Percentiles rank a stretch among this genome's conserved stretches.
phyloP scores from a whole-genome alignment of 176 grass and related monocot species.

The Oryza australiensis region DNA sequence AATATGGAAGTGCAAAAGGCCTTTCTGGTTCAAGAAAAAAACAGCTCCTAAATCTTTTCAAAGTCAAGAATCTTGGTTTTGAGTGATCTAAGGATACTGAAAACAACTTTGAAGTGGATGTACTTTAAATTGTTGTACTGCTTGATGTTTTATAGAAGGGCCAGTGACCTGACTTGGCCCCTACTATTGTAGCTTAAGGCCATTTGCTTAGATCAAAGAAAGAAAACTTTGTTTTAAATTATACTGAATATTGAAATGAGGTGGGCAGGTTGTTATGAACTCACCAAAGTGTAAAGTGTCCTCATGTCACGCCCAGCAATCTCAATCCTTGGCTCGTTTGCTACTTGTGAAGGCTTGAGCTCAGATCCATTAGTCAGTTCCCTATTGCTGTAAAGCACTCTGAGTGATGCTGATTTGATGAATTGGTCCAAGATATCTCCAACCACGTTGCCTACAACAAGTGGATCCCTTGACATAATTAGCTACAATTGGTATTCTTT shows the following conservation, averaged over 20 bases:
- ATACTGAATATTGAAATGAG: constrained; percentile 17
- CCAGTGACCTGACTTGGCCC: neutral
- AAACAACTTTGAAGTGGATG: constrained; percentile 9
- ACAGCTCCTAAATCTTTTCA: constrained; percentile 9
- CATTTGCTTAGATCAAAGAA: constrained; percentile 2
- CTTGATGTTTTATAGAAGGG: constrained; percentile 21
- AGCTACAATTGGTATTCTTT: constrained; percentile 23
- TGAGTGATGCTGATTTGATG: constrained; percentile 67
- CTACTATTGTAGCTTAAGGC: constrained; percentile 19
- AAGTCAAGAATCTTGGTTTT: constrained; percentile 31
- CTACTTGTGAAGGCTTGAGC: constrained; percentile 85
- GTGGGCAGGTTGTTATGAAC: constrained; percentile 43
- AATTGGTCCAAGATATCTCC: constrained; percentile 93
- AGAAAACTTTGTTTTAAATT: constrained; percentile 17
- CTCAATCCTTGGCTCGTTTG: constrained; percentile 60
- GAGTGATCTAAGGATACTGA: constrained; percentile 16
- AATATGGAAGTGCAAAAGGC: constrained; percentile 12
- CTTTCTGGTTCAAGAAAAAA: constrained; percentile 21
- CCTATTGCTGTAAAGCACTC: constrained; percentile 70
- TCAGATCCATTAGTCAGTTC: constrained; percentile 91
- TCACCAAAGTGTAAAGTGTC: constrained; percentile 90
- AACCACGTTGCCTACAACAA: constrained; percentile 83
- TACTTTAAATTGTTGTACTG: constrained; percentile 23
- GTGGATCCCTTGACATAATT: constrained; percentile 91
- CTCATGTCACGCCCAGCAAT: constrained; percentile 67